phyloP scores from a whole-genome alignment of 2,329 filamentous ascomycete genomes.

The Stagonosporopsis vannaccii region DNA sequence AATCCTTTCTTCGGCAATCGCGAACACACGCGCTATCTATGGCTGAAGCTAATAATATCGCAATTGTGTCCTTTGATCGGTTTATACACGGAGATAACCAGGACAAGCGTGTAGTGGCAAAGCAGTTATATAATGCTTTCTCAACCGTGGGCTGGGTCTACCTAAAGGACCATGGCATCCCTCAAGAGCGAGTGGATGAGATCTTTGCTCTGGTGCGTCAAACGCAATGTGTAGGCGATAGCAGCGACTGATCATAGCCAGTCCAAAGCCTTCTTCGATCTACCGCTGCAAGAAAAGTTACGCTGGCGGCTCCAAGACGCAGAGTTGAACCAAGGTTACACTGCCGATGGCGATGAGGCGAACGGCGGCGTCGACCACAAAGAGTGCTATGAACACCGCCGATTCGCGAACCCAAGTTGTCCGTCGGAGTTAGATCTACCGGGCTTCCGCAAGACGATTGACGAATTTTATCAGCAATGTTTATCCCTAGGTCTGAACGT shows the following conservation, averaged over 20 bases:
- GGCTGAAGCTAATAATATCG: conserved; percentile 29
- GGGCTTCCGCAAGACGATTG: conserved; percentile 33
- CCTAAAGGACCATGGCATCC: conserved; percentile 51
- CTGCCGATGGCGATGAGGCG: conserved; percentile 45
- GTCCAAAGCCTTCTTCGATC: conserved; percentile 46
- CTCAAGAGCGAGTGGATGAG: conserved; percentile 41
- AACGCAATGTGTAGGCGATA: background rate
- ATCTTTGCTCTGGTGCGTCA: conserved; percentile 37
- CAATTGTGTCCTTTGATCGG: conserved; percentile 34
- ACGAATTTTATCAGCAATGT: conserved; percentile 35
- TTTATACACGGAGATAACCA: conserved; percentile 33
- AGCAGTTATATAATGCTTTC: conserved; percentile 49
- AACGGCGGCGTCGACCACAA: conserved; percentile 43
- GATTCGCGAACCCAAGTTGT: conserved; percentile 31
- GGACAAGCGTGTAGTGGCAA: conserved; percentile 31
- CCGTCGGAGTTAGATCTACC: conserved; percentile 30
- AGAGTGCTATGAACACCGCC: conserved; percentile 35
- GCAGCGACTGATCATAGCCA: conserved; percentile 12
- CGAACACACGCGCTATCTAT: background rate
- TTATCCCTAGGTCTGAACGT: conserved; percentile 31
- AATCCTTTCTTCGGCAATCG: too few species aligned
- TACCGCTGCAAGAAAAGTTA: conserved; percentile 43
- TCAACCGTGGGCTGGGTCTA: conserved; percentile 54
- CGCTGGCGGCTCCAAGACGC: conserved; percentile 49
- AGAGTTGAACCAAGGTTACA: conserved; percentile 51